Percentiles rank a stretch among this genome's conserved stretches.
Evolutionary conservation across 768 basidiomycete genomes (phyloP).

Genomic region (Galerina marginata): DNA sequence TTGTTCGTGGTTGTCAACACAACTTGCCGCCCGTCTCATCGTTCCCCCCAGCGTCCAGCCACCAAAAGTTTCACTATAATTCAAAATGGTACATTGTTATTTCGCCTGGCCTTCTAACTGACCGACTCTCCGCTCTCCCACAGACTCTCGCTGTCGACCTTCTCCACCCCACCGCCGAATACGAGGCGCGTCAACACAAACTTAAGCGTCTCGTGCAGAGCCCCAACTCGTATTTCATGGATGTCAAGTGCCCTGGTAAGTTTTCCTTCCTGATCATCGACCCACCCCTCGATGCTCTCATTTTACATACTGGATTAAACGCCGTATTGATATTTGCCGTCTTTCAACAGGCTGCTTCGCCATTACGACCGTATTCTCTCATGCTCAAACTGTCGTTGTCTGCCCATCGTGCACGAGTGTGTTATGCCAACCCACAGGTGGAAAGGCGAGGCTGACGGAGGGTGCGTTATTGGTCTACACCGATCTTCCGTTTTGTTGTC

Average conservation of each 20-base stretch:
- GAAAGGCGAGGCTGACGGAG: constrained; percentile 97
- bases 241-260: constrained; percentile 97
- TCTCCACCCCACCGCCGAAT: constrained; percentile 90
- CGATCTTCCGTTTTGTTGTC: too few relatives aligned
- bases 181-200: constrained; percentile 93
- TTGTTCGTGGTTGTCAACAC: too few relatives aligned
- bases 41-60: too few relatives aligned
- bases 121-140: constrained; percentile 6
- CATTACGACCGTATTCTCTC: constrained; percentile 98
- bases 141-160: constrained; percentile 98
- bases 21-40: too few relatives aligned
- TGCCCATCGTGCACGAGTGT: constrained; percentile 93
- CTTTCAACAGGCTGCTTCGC: constrained; percentile 78
- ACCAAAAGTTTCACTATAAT: neutral
- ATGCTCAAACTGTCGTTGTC: constrained; percentile 96
- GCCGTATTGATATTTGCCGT: constrained; percentile 17
- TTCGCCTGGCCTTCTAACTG: neutral
- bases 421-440: constrained; percentile 97
- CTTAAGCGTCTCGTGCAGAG: constrained; percentile 99
- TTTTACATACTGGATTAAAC: neutral
- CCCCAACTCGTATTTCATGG: constrained; percentile 99
- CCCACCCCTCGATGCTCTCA: constrained; percentile 1
- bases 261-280: constrained; percentile 16
- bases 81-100: constrained; percentile 38
- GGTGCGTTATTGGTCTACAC: constrained; percentile 56